Evolutionary conservation across 2,329 filamentous ascomycete genomes (phyloP), one percentile per base, ranked within the genome.

Genomic region (Pseudogymnoascus sp.): DNA sequence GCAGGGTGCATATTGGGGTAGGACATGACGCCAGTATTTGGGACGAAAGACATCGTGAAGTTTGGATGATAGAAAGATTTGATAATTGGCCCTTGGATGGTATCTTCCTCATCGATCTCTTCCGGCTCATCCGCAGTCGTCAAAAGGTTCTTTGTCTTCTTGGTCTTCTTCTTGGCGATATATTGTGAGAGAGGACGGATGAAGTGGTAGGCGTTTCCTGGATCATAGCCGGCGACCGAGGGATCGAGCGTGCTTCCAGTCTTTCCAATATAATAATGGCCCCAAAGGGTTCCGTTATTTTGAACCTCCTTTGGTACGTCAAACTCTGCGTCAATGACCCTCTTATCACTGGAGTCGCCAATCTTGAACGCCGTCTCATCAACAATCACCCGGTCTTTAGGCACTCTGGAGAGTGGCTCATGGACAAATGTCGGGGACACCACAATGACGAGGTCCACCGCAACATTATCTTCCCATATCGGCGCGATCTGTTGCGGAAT

Each of bases 31-130:
- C 92, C 92, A 41, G 87, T 80, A 69, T 92, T 87, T 2, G 92
- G 91, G 59, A 99, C 84, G 69, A 97, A 86, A 5, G 92, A 90
- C 65, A 99, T 80, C 60, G 90, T 95, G 69, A 95, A 88, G 75
- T 99, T 99, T 6, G 94, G 90, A 75, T 99, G 94, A 74, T 97
- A 99, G 78, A 92, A 96, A 62, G 87, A 95, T 52, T 83, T 85
- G 66, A 96, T 84, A 61, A 87, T 79, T n/a, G 90, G 87, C 0
- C 87, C 86, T 4, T 81, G 76, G 2, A 79, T 78, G 62, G 82
- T 78, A 62, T 76, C 74, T 67, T 80, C 80, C 8, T 78, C 75
- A 4, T 77, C 76, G 52, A 74, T 75, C 63, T 79, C 80, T 19
- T 83, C 83, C 2, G 71, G 72, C n/a, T 83, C 82, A 6, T 75